Conservation (phyloP, 768 basidiomycete species). For the Xerocomus brunneocitrinus region DNA sequence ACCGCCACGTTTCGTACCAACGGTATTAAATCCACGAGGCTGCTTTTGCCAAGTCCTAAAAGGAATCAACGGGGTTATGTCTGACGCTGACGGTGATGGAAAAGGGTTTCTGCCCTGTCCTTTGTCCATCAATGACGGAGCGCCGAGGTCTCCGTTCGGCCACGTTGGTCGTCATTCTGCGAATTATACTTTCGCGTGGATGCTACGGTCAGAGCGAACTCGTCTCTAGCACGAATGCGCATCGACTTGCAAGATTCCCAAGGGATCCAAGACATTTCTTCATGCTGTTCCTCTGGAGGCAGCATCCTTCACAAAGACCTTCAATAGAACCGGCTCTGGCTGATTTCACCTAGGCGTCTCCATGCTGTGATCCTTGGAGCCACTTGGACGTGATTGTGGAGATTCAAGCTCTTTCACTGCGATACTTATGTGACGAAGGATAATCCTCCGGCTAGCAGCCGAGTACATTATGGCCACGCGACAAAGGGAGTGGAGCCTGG, state of each 20-base stretch:
- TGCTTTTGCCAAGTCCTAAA: not conserved
- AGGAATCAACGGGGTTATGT: not conserved
- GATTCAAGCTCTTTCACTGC: not conserved
- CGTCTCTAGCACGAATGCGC: not conserved
- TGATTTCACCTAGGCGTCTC: not conserved
- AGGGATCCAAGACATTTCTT: not conserved
- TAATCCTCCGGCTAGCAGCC: not conserved
- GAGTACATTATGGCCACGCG: not conserved
- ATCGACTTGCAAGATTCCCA: not conserved
- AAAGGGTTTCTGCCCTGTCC: not conserved
- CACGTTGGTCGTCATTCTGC: not conserved
- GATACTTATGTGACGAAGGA: not conserved
- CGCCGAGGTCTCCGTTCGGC: not conserved
- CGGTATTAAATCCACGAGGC: constrained; percentile 3
- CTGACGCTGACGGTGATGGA: constrained; percentile 15
- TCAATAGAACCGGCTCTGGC: not conserved
- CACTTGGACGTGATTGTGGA: constrained; percentile 3
- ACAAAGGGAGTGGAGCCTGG: constrained; percentile 3
- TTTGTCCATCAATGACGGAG: constrained; percentile 6
- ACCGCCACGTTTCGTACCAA: constrained; percentile 1
- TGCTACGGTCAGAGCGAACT: not conserved
- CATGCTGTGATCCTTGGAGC: not conserved
- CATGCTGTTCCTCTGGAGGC: not conserved
- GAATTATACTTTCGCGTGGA: not conserved
- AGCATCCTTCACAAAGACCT: not conserved